Conservation (phyloP, 1,284 basidiomycete species). For the Sphagnurus paluster region DNA sequence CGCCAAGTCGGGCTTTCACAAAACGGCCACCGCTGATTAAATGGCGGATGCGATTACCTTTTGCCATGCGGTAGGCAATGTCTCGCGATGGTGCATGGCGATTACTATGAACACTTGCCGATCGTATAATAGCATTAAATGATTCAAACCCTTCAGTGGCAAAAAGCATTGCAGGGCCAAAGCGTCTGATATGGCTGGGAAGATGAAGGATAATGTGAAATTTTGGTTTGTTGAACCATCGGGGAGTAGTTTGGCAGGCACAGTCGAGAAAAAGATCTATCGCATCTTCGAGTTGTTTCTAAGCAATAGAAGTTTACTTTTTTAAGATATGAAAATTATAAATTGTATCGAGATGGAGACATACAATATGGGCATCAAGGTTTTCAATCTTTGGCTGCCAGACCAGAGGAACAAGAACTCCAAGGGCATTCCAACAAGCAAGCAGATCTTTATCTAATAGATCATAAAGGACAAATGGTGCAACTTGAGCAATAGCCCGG, state of each 20-base stretch:
- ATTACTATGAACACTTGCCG: slow-evolving; percentile 40
- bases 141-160: slow-evolving; percentile 47
- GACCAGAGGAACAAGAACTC: slow-evolving; percentile 31
- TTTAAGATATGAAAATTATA: not conserved
- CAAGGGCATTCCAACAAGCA: slow-evolving; percentile 31
- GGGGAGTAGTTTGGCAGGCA: slow-evolving; percentile 25
- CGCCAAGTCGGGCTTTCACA: no score
- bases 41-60: no score
- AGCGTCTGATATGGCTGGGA: slow-evolving; percentile 30
- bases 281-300: slow-evolving; percentile 7
- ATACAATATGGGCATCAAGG: slow-evolving; percentile 30
- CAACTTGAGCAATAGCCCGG: slow-evolving; percentile 33
- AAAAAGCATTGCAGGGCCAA: slow-evolving; percentile 40
- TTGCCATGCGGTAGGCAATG: no score
- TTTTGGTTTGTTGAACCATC: slow-evolving; percentile 43
- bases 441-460: not conserved
- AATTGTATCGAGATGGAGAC: no score
- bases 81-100: slow-evolving; percentile 42
- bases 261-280: slow-evolving; percentile 31
- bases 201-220: slow-evolving; percentile 38
- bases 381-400: slow-evolving; percentile 36
- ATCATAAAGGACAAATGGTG: slow-evolving; percentile 36
- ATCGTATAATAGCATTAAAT: slow-evolving; percentile 44
- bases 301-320: no score
- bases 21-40: no score